Evolutionary conservation across 2,329 filamentous ascomycete genomes (phyloP).

Genomic region (Calonectria henricotiae): DNA sequence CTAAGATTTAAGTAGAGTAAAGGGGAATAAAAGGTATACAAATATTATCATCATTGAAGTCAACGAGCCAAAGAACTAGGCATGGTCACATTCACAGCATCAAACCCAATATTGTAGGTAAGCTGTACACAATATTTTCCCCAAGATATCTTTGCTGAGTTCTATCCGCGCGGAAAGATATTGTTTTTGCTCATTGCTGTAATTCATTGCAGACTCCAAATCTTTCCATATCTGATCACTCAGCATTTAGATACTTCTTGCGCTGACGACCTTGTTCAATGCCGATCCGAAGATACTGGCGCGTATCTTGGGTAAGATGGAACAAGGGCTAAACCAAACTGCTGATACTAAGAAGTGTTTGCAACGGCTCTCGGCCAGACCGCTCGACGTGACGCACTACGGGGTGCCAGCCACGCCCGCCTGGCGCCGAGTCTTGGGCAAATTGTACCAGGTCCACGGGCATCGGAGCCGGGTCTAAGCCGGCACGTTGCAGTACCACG

Average conservation of each 20-base stretch:
- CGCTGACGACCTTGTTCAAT: too few relatives aligned
- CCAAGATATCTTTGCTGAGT: too few relatives aligned
- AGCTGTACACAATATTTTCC: too few relatives aligned
- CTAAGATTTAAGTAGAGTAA: not conserved
- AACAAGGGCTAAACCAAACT: not conserved
- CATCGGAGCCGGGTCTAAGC: not conserved
- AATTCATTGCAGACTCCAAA: too few relatives aligned
- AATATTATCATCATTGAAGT: not conserved
- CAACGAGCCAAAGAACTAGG: too few relatives aligned
- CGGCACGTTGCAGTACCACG: not conserved
- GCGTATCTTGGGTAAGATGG: too few relatives aligned
- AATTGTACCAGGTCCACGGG: constrained; percentile 1
- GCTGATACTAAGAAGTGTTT: not conserved
- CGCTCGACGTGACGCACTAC: not conserved
- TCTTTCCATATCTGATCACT: too few relatives aligned
- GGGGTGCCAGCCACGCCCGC: constrained; percentile 4
- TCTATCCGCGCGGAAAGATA: too few relatives aligned
- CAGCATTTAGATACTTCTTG: too few relatives aligned
- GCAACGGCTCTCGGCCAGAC: not conserved
- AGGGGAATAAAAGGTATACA: not conserved
- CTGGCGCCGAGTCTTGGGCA: not conserved
- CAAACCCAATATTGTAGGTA: too few relatives aligned
- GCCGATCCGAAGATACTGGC: too few relatives aligned
- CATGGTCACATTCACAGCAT: too few relatives aligned
- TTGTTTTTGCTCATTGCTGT: not conserved